Percentiles rank a stretch among this genome's conserved stretches.
Evolutionary conservation across 768 basidiomycete species (phyloP).

Genomic region (Boletus rubroflammeus): DNA sequence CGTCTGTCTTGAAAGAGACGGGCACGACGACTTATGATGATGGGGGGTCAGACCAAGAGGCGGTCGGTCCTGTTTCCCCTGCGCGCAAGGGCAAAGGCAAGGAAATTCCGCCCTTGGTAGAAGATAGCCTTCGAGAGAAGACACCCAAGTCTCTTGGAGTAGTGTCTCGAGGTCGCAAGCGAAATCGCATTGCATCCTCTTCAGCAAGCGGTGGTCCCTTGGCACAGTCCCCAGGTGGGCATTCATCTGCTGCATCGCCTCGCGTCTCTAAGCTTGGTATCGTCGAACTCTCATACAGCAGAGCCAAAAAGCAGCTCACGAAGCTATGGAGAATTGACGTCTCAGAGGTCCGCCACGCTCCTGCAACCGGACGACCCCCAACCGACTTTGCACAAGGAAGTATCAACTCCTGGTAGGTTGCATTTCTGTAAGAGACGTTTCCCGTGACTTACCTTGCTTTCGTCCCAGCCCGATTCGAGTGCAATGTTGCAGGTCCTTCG

Average conservation of each 20-base stretch:
- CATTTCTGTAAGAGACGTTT: not conserved
- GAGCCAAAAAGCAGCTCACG: conserved; percentile 6
- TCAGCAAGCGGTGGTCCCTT: conserved; percentile 3
- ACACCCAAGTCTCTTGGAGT: conserved; percentile 12
- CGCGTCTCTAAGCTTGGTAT: conserved; percentile 5
- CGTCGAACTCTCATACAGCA: conserved; percentile 4
- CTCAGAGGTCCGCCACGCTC: conserved; percentile 2
- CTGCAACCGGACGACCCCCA: conserved; percentile 2
- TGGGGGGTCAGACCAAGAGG: conserved; percentile 1
- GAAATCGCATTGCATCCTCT: conserved; percentile 26
- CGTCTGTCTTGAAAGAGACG: not conserved
- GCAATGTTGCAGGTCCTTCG: conserved; percentile 8
- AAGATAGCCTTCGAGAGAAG: conserved; percentile 4
- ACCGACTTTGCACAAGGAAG: not conserved
- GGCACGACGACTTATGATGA: not conserved
- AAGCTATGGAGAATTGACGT: not conserved
- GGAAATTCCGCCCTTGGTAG: not conserved
- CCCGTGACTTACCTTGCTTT: conserved; percentile 2
- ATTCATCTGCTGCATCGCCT: conserved; percentile 7
- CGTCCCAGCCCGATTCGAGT: conserved; percentile 10
- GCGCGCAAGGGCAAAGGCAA: conserved; percentile 20
- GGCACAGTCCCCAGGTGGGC: conserved; percentile 20
- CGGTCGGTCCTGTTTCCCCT: not conserved
- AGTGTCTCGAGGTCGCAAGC: conserved; percentile 15
- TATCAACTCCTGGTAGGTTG: conserved; percentile 13